phyloP scores from a whole-genome alignment of 2,329 filamentous ascomycete genomes.

The Fusarium sp. region DNA sequence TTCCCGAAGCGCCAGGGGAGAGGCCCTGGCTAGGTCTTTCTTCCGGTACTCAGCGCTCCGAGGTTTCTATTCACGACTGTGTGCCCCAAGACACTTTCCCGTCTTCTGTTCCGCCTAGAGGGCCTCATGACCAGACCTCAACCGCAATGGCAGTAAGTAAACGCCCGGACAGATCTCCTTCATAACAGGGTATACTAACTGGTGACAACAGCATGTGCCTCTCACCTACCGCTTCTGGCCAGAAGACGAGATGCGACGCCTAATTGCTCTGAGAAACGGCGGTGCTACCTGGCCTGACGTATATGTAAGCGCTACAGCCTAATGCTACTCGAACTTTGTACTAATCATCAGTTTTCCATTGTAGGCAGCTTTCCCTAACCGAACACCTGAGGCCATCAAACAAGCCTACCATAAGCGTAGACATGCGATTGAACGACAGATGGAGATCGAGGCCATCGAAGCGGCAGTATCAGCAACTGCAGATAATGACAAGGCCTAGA shows the following conservation, averaged over 20 bases:
- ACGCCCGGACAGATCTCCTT: no score
- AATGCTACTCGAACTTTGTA: accelerated
- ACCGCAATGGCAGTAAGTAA: background rate
- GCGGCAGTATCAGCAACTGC: no score
- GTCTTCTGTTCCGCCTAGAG: no score
- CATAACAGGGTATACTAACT: background rate
- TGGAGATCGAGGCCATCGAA: background rate
- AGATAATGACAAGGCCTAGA: background rate
- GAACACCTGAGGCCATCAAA: conserved; percentile 10
- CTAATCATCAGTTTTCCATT: background rate
- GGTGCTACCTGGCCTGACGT: background rate
- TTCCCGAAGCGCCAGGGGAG: conserved; percentile 9
- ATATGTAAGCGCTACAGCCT: background rate
- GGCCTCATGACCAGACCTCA: accelerated
- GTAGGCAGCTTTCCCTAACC: background rate
- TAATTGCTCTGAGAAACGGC: conserved; percentile 1
- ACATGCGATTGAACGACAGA: background rate
- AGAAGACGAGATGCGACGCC: conserved; percentile 12
- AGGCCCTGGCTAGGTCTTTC: conserved; percentile 1
- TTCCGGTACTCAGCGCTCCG: no score
- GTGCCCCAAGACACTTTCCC: background rate
- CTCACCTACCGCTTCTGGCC: conserved; percentile 14
- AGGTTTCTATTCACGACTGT: background rate
- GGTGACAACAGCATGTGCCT: background rate
- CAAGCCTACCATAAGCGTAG: conserved; percentile 25